These are phyloP conservation scores for Auxenochlorella pyrenoidosa DNA, from an alignment of 139 green algal species.

Conservation along the genomic window DNA sequence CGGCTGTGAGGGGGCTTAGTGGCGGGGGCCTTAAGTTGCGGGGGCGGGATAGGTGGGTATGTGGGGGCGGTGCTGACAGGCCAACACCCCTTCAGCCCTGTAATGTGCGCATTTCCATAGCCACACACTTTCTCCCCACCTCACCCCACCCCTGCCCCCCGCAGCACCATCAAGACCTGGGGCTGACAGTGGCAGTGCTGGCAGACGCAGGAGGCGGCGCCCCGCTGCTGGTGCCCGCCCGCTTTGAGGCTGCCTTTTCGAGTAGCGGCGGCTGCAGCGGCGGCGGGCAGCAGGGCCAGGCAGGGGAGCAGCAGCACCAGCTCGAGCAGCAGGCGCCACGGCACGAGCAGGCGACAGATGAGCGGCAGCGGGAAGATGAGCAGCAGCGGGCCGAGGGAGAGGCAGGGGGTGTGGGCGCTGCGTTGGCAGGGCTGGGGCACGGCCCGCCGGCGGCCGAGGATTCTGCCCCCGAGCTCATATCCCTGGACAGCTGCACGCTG, in stretches of 20 bases:
- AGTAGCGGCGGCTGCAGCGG: not conserved
- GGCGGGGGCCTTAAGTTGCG: not conserved
- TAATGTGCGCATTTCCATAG: too few species aligned
- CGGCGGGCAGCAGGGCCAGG: not conserved
- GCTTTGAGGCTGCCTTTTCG: conserved; percentile 20
- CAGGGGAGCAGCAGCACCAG: not conserved
- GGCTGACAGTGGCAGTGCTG: conserved; percentile 68
- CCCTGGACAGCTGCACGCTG: conserved; percentile 9
- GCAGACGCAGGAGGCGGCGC: conserved; percentile 79
- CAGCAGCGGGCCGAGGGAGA: too few species aligned
- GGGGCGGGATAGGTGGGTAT: too few species aligned
- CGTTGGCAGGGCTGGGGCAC: too few species aligned
- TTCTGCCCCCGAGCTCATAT: not conserved
- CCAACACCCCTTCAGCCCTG: too few species aligned
- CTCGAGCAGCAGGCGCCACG: not conserved
- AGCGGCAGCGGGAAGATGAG: too few species aligned
- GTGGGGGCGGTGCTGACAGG: too few species aligned
- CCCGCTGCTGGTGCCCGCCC: conserved; percentile 61
- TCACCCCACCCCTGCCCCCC: not conserved
- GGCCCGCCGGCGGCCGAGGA: not conserved
- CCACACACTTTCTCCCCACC: not conserved
- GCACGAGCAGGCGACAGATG: not conserved
- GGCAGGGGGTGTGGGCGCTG: too few species aligned
- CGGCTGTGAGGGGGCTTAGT: not conserved
- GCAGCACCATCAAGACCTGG: not conserved